A percentile compares a stretch with the other conserved stretches of the same genome.
These are phyloP conservation scores for Amanita molliuscula DNA, from an alignment of 768 basidiomycete genomes.

Conservation along the genomic window DNA sequence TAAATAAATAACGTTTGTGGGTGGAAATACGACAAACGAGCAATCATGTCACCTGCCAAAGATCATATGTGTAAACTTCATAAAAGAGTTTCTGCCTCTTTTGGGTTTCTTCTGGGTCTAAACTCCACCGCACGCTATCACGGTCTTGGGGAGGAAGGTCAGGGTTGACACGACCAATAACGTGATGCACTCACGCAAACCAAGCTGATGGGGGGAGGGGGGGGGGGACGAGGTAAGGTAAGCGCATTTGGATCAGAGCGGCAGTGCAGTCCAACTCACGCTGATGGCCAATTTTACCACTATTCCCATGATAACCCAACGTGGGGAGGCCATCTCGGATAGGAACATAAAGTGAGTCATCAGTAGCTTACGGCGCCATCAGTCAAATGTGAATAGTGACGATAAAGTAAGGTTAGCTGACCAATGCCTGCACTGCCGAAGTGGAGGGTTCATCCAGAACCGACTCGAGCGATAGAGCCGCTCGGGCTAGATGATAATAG, in stretches of 20 bases:
- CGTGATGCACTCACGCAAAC: slow-evolving; percentile 48
- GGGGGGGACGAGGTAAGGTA: too few species aligned
- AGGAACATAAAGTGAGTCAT: slow-evolving; percentile 47
- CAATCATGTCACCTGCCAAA: slow-evolving; percentile 45
- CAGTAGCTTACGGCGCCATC: slow-evolving; percentile 33
- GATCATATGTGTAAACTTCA: slow-evolving; percentile 59
- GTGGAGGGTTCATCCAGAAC: slow-evolving; percentile 45
- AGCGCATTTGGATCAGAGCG: slow-evolving; percentile 8
- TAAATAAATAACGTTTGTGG: background rate
- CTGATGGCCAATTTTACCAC: slow-evolving; percentile 62
- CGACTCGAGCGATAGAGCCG: slow-evolving; percentile 50
- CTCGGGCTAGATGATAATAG: slow-evolving; percentile 51
- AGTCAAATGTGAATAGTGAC: slow-evolving; percentile 7
- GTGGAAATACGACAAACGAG: slow-evolving; percentile 4
- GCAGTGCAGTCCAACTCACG: slow-evolving; percentile 24
- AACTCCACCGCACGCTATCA: slow-evolving; percentile 57
- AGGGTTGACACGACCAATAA: background rate
- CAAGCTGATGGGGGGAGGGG: slow-evolving; percentile 31
- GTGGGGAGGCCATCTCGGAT: slow-evolving; percentile 41
- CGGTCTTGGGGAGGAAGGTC: slow-evolving; percentile 33
- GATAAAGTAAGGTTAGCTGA: slow-evolving; percentile 18
- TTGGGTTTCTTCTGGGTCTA: slow-evolving; percentile 44
- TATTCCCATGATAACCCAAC: slow-evolving; percentile 65
- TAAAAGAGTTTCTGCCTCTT: slow-evolving; percentile 52
- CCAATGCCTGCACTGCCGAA: slow-evolving; percentile 55